Conservation (phyloP, 2,329 filamentous ascomycete species). For the Pyrenophora seminiperda region DNA sequence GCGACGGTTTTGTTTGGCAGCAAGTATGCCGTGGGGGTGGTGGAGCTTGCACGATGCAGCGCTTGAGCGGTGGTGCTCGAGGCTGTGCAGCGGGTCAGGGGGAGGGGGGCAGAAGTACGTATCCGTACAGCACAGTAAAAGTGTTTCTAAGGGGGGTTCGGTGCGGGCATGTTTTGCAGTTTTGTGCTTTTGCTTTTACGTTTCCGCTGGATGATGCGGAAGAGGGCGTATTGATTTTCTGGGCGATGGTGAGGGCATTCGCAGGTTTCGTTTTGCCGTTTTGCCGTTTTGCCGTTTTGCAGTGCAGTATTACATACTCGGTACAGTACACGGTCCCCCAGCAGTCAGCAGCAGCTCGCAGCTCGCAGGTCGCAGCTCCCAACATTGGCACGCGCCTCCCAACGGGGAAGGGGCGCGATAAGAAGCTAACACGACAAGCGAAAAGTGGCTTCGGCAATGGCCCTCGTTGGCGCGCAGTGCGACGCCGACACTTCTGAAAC, state of each 20-base stretch:
- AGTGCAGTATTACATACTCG: too few relatives aligned
- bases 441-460: conserved; percentile 17
- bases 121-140: too few relatives aligned
- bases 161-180: too few relatives aligned
- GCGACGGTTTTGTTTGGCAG: conserved; percentile 3
- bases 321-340: too few relatives aligned
- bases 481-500: conserved; percentile 17
- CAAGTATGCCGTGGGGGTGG: not conserved
- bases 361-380: not conserved
- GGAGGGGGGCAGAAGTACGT: not conserved
- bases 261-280: conserved; percentile 6
- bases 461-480: conserved; percentile 19
- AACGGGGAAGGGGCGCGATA: conserved; percentile 8
- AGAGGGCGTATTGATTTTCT: not conserved
- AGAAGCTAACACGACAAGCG: conserved; percentile 12
- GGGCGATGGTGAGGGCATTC: conserved; percentile 1
- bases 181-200: too few relatives aligned
- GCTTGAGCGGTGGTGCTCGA: too few relatives aligned
- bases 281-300: too few relatives aligned
- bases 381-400: not conserved
- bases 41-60: not conserved
- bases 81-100: too few relatives aligned
- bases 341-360: conserved; percentile 5
- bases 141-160: too few relatives aligned
- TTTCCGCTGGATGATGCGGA: not conserved